Evolutionary conservation across 208 protist species (phyloP), one percentile per base, ranked within the genome.

Genomic region (Acanthamoeba culbertsoni): DNA sequence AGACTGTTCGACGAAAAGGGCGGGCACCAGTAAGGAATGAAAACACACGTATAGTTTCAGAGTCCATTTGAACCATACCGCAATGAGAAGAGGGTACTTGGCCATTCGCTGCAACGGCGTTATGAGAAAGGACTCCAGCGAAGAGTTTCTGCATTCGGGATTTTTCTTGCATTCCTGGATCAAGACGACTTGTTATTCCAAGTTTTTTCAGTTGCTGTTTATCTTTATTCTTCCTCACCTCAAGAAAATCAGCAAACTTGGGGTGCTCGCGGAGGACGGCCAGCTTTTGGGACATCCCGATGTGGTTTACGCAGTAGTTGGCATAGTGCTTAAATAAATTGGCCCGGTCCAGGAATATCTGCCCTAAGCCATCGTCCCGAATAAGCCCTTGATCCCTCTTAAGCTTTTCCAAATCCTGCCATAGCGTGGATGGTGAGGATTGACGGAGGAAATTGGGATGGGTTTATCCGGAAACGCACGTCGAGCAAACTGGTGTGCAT

Each of bases 301-400:
- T 75, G 59, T 92, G 86, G 62, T 92, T 92, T 51, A 51, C 73
- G 57, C 86, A 92, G 55, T 48, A 92, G 10, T n/a, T 57, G 45
- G 59, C 86, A 40, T 92, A 92, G 86, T 92, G 86, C 31, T 92
- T 92, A 43, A 92, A 92, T 8, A 92, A 31, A 45, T 43, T 75
- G 28, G 59, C 86, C 26, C 59, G 51, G n/a, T 10, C 14, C 26
- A 92, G 46, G 46, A 92, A 92, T 20, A 92, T 53, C 14, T 92
- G 35, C 3, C 86, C 86, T 1, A 92, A 31, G 6, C 86, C 57
- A 18, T 65, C 59, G n/a, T 92, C 53, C 26, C 37, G 26, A 28
- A 79, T 31, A 40, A 79, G 20, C 42, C 48, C 68, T 20, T 79
- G 37, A 2, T 79, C 68, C 14, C 37, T 43, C 68, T 79, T 79